phyloP scores from a whole-genome alignment of 2,329 filamentous ascomycete species.

The Sclerotinia spermophila region DNA sequence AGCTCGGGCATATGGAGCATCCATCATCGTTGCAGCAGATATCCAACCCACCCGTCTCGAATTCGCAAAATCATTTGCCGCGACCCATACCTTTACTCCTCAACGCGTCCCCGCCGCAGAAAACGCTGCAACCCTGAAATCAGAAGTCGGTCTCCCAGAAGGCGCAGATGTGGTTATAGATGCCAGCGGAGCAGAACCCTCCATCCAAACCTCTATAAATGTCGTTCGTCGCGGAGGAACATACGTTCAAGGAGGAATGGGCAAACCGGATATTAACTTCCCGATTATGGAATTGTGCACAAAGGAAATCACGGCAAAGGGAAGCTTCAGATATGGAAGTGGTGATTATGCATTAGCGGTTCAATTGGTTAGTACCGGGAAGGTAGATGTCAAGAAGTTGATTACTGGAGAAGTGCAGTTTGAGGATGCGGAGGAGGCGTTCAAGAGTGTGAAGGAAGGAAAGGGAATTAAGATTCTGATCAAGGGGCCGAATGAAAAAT shows the following conservation, averaged over 20 bases:
- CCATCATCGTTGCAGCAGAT: conserved; percentile 81
- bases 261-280: conserved; percentile 80
- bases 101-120: conserved; percentile 62
- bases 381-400: conserved; percentile 77
- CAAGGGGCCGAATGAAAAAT: conserved; percentile 53
- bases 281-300: conserved; percentile 86
- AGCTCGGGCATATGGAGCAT: conserved; percentile 78
- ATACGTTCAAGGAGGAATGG: conserved; percentile 89
- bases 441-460: conserved; percentile 79
- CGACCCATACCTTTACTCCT: conserved; percentile 67
- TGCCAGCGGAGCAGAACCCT: conserved; percentile 63
- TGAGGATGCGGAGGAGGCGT: conserved; percentile 77
- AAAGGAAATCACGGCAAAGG: conserved; percentile 84
- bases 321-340: conserved; percentile 83
- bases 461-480: conserved; percentile 72
- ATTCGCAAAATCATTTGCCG: conserved; percentile 70
- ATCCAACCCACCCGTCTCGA: conserved; percentile 75
- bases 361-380: conserved; percentile 67
- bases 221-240: conserved; percentile 66
- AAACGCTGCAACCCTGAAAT: conserved; percentile 67
- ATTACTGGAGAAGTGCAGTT: conserved; percentile 77
- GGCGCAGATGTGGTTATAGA: conserved; percentile 80
- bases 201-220: conserved; percentile 72
- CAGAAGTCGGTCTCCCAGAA: conserved; percentile 57
- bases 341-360: conserved; percentile 80